phyloP scores from a whole-genome alignment of 192 early-diverging fungal genomes.

The Backusella westeae region DNA sequence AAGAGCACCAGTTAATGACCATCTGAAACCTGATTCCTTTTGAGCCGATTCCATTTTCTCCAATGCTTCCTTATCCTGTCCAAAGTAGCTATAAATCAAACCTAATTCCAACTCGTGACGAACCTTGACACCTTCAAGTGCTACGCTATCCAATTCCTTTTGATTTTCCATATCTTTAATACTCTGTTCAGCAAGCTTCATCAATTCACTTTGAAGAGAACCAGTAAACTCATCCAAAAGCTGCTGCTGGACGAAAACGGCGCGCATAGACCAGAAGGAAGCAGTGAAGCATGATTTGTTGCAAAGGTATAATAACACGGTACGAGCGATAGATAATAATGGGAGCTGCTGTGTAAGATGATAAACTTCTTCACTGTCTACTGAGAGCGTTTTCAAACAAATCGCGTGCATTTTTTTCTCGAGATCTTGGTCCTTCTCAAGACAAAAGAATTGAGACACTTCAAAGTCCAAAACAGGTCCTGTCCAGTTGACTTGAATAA shows the following conservation, averaged over 20 bases:
- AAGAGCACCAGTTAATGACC: constrained; percentile 85
- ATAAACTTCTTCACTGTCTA: constrained; percentile 86
- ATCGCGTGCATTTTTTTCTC: constrained; percentile 31
- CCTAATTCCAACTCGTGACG: constrained; percentile 79
- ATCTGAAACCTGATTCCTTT: constrained; percentile 73
- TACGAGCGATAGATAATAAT: constrained; percentile 64
- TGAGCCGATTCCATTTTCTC: constrained; percentile 72
- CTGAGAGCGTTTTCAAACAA: constrained; percentile 53
- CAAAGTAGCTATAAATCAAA: constrained; percentile 76
- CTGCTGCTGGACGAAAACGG: constrained; percentile 74
- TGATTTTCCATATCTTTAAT: constrained; percentile 25
- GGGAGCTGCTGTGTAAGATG: constrained; percentile 67
- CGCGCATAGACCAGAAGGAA: constrained; percentile 76
- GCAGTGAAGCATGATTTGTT: constrained; percentile 37
- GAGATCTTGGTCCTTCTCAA: constrained; percentile 23
- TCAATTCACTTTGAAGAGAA: constrained; percentile 49
- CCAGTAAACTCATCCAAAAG: constrained; percentile 59
- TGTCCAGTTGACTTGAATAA: constrained; percentile 88
- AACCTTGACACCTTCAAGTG: constrained; percentile 39
- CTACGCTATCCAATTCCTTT: constrained; percentile 16
- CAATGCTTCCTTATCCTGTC: constrained; percentile 64
- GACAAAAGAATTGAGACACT: constrained; percentile 58
- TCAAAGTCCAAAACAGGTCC: constrained; percentile 73
- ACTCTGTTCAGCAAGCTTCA: constrained; percentile 19
- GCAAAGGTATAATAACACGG: constrained; percentile 48